Percentiles rank a stretch among this genome's conserved stretches.
Conservation (phyloP, 192 early-diverging fungal species). For the Coemansia sp. region DNA sequence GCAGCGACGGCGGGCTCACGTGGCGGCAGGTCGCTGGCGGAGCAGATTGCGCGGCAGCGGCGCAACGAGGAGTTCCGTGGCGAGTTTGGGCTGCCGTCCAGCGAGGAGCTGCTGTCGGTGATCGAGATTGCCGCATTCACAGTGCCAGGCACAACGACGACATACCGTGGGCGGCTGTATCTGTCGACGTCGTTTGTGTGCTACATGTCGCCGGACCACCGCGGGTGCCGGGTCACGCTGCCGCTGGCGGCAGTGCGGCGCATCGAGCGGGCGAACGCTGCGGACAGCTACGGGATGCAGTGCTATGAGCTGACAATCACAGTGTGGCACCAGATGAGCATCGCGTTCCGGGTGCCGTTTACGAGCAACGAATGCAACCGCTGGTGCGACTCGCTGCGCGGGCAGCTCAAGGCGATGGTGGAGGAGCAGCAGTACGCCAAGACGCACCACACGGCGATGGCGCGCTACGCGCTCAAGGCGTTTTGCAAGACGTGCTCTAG, state of each 20-base stretch:
- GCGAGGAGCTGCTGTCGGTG: slow-evolving; percentile 67
- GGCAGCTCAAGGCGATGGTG: slow-evolving; percentile 73
- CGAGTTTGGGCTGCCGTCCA: slow-evolving; percentile 74
- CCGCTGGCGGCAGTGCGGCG: slow-evolving; percentile 89
- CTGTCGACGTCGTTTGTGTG: slow-evolving; percentile 87
- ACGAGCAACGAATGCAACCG: slow-evolving; percentile 66
- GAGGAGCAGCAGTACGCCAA: slow-evolving; percentile 72
- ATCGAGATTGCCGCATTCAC: slow-evolving; percentile 57
- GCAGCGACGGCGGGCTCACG: not conserved
- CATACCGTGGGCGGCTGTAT: slow-evolving; percentile 69
- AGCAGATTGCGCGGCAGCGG: slow-evolving; percentile 72
- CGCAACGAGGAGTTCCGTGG: slow-evolving; percentile 72
- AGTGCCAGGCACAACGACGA: slow-evolving; percentile 28
- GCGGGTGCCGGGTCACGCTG: slow-evolving; percentile 73
- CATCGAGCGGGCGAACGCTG: slow-evolving; percentile 82
- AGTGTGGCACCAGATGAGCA: slow-evolving; percentile 86
- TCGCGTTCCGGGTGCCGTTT: slow-evolving; percentile 79
- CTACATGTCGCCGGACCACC: slow-evolving; percentile 68
- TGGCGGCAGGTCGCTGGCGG: slow-evolving; percentile 37
- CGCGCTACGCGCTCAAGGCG: slow-evolving; percentile 47
- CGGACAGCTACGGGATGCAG: slow-evolving; percentile 31
- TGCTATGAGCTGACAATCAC: slow-evolving; percentile 76
- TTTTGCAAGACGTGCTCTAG: slow-evolving; percentile 67
- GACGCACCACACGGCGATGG: slow-evolving; percentile 22
- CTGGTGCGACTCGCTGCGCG: slow-evolving; percentile 77